phyloP scores from a whole-genome alignment of 208 protist genomes.

The Leishmania amazonensis region DNA sequence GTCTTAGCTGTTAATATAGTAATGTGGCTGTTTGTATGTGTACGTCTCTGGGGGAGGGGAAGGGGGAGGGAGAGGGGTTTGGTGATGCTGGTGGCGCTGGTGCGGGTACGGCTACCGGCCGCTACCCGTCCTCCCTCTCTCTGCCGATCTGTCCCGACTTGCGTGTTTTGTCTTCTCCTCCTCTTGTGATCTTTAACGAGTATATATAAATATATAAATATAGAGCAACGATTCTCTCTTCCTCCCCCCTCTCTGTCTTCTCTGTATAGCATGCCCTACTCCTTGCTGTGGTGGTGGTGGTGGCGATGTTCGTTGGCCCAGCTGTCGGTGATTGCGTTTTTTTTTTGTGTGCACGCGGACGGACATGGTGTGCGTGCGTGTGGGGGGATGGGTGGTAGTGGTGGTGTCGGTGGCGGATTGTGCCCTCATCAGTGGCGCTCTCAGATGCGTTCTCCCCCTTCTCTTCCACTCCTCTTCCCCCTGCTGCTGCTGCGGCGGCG shows the following conservation, averaged over 20 bases:
- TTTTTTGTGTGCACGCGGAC: background rate
- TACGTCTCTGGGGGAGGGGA: background rate
- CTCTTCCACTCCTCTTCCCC: background rate
- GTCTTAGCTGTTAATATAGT: background rate
- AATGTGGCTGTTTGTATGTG: background rate
- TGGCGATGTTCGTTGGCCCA: background rate
- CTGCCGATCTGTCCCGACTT: too few relatives aligned
- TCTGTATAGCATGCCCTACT: too few relatives aligned
- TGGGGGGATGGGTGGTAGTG: background rate
- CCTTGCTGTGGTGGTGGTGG: background rate
- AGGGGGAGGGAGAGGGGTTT: background rate
- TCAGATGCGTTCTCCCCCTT: background rate
- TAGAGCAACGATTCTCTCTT: background rate
- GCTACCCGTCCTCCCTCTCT: background rate
- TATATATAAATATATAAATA: slow-evolving; percentile 1
- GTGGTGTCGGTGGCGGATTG: background rate
- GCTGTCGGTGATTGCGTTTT: too few relatives aligned
- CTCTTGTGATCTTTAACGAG: background rate
- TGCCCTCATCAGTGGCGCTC: background rate
- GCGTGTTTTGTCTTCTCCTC: too few relatives aligned
- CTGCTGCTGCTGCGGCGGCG: background rate
- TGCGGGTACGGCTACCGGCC: background rate
- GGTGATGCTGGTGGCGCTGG: background rate
- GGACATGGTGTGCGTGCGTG: background rate
- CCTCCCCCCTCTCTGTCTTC: background rate